phyloP scores from a whole-genome alignment of 768 basidiomycete genomes.

The Dendrothele bispora region DNA sequence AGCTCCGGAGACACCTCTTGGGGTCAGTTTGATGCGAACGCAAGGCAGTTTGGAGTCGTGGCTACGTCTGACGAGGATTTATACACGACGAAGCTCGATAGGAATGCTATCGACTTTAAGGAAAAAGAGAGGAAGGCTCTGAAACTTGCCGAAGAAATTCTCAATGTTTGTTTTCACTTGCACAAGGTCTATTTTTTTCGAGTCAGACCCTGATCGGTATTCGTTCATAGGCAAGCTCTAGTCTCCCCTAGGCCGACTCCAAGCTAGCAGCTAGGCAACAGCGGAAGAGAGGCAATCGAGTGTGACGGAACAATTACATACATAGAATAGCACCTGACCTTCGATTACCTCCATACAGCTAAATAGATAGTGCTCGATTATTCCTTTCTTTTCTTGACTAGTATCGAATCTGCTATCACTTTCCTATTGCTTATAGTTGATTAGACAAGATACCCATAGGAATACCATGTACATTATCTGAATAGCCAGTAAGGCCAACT shows the following conservation, averaged over 20 bases:
- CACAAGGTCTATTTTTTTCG: constrained; percentile 4
- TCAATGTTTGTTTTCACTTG: constrained; percentile 55
- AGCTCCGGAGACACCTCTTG: constrained; percentile 51
- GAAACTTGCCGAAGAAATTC: constrained; percentile 88
- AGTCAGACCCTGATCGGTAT: constrained; percentile 10
- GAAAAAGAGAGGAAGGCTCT: constrained; percentile 87
- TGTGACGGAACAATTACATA: no score
- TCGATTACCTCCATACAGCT: no score
- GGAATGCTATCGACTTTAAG: constrained; percentile 80
- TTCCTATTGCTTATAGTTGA: no score
- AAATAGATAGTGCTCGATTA: no score
- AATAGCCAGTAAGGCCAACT: no score
- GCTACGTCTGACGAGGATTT: constrained; percentile 91
- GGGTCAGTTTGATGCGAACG: constrained; percentile 96
- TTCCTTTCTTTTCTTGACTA: no score
- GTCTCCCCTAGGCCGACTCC: no score
- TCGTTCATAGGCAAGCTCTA: constrained; percentile 32
- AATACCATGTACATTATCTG: no score
- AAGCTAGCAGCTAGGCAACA: constrained; percentile 80
- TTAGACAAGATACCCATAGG: no score
- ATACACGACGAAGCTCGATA: constrained; percentile 93
- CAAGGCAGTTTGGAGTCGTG: constrained; percentile 88
- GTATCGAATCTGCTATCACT: no score
- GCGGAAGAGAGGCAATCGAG: constrained; percentile 94
- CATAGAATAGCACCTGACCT: no score